These are phyloP conservation scores for Chytriomyces sp. DNA, from an alignment of 192 early-diverging fungal genomes.

Conservation along the genomic window DNA sequence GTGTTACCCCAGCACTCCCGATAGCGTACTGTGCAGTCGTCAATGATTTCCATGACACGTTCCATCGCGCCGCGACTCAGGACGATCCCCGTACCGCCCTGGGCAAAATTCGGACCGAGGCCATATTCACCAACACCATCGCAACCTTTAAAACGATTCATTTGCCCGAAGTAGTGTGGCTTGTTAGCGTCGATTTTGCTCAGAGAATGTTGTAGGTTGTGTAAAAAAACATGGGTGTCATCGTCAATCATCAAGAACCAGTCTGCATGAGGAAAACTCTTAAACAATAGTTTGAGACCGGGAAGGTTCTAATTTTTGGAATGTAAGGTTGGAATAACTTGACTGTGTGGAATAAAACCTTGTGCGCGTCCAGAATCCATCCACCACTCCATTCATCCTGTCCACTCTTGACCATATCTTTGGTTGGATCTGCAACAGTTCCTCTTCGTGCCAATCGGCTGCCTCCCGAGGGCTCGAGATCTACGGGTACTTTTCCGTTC, in stretches of 20 bases:
- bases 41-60: slow-evolving; percentile 35
- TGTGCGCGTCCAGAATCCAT: background rate
- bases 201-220: slow-evolving; percentile 44
- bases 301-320: slow-evolving; percentile 43
- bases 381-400: background rate
- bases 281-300: slow-evolving; percentile 47
- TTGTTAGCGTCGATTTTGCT: slow-evolving; percentile 34
- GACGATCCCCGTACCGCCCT: slow-evolving; percentile 59
- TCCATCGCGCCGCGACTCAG: slow-evolving; percentile 49
- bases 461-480: background rate
- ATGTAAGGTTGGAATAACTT: background rate
- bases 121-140: slow-evolving; percentile 51
- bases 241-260: slow-evolving; percentile 67
- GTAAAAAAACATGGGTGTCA: slow-evolving; percentile 59
- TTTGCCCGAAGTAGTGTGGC: slow-evolving; percentile 46
- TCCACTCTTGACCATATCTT: background rate
- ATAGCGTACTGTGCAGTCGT: slow-evolving; percentile 51
- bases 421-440: background rate
- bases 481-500: background rate
- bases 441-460: no score
- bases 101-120: slow-evolving; percentile 55
- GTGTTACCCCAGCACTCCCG: slow-evolving; percentile 49
- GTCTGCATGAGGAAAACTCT: slow-evolving; percentile 51
- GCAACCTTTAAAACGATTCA: slow-evolving; percentile 50
- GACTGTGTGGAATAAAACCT: background rate